phyloP scores from a whole-genome alignment of 1,284 basidiomycete species.

The Taiwanofungus camphoratus region DNA sequence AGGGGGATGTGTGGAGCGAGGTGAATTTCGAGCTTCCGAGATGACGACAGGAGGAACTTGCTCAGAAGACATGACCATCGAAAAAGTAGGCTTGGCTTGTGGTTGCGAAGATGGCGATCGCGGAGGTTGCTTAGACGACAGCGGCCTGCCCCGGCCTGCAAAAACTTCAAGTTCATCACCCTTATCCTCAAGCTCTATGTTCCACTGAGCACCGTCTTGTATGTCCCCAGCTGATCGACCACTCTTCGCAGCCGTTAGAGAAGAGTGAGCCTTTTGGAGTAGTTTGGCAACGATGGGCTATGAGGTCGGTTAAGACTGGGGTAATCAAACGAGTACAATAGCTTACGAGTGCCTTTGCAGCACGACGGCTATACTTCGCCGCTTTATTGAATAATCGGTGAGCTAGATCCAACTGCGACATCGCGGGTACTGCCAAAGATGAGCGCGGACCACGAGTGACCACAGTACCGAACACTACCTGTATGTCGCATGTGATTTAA shows the following conservation, averaged over 20 bases:
- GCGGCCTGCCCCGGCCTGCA: conserved; percentile 34
- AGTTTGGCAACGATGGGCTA: conserved; percentile 24
- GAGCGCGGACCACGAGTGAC: conserved; percentile 26
- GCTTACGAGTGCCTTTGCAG: conserved; percentile 26
- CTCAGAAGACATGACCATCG: neutral
- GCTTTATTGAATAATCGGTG: conserved; percentile 26
- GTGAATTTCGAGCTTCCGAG: neutral
- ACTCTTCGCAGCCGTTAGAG: conserved; percentile 18
- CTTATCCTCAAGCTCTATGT: conserved; percentile 34
- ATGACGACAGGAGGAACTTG: conserved; percentile 11
- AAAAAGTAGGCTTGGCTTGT: neutral
- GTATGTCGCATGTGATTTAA: no score
- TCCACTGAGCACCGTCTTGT: conserved; percentile 22
- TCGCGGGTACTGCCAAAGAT: conserved; percentile 22
- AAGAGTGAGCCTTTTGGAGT: conserved; percentile 25
- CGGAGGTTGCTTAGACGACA: conserved; percentile 36
- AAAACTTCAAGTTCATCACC: conserved; percentile 65
- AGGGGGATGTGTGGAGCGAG: neutral
- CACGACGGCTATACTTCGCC: conserved; percentile 26
- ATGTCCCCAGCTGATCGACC: conserved; percentile 9
- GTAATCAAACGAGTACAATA: conserved; percentile 9
- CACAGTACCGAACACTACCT: conserved; percentile 26
- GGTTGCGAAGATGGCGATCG: conserved; percentile 15
- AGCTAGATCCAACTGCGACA: conserved; percentile 25
- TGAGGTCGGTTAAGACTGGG: neutral